Evolutionary conservation across 352 stramenopile genomes (phyloP).

Genomic region (Phytophthora crassamura): DNA sequence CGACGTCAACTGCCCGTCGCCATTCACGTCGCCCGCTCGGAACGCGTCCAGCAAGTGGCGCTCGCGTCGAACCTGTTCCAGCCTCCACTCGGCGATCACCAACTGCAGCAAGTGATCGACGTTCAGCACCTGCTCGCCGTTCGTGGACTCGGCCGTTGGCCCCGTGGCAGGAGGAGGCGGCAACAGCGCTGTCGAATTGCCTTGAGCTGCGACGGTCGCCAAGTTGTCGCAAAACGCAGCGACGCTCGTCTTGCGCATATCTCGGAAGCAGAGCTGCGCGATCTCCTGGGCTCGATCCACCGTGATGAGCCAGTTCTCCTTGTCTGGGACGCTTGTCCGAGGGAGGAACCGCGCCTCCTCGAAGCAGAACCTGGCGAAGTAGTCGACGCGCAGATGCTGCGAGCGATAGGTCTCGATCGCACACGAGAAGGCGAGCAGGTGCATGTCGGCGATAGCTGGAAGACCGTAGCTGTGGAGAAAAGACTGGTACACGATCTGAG

Average conservation of each 20-base stretch:
- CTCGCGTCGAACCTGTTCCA: slow-evolving; percentile 76
- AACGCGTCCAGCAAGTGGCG: slow-evolving; percentile 73
- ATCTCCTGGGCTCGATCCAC: slow-evolving; percentile 73
- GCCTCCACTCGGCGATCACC: slow-evolving; percentile 69
- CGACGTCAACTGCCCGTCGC: slow-evolving; percentile 76
- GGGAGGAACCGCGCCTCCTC: slow-evolving; percentile 69
- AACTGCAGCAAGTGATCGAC: slow-evolving; percentile 75
- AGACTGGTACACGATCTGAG: slow-evolving; percentile 82
- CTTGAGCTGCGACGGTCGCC: slow-evolving; percentile 49
- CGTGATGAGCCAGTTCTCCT: slow-evolving; percentile 70
- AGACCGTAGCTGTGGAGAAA: slow-evolving; percentile 85
- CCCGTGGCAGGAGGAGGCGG: neutral
- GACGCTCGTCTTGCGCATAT: slow-evolving; percentile 75
- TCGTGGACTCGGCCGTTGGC: neutral
- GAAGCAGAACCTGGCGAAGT: slow-evolving; percentile 81
- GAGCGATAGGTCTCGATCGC: slow-evolving; percentile 69
- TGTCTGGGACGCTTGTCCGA: slow-evolving; percentile 67
- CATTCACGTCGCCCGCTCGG: slow-evolving; percentile 81
- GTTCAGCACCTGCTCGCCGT: slow-evolving; percentile 53
- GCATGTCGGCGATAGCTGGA: slow-evolving; percentile 80
- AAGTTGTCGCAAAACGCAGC: slow-evolving; percentile 70
- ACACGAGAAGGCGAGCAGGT: slow-evolving; percentile 77
- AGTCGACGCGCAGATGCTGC: slow-evolving; percentile 77
- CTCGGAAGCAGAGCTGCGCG: slow-evolving; percentile 69
- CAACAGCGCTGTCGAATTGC: slow-evolving; percentile 37